These are phyloP conservation scores for Globisporangium acanthophoron DNA, from an alignment of 352 stramenopile genomes.

Conservation along the genomic window DNA sequence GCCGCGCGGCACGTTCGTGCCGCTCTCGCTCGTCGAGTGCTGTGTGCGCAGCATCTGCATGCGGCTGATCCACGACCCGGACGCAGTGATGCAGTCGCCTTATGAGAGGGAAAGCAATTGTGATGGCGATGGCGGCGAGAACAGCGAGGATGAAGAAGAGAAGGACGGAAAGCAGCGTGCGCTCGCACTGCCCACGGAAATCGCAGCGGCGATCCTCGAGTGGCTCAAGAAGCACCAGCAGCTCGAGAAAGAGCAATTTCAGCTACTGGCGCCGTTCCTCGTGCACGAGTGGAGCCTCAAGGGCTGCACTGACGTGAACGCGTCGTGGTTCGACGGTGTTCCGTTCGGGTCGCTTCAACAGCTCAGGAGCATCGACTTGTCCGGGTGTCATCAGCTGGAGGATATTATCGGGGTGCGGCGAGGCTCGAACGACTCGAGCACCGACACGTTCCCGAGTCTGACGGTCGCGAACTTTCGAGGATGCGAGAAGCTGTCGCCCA, in stretches of 20 bases:
- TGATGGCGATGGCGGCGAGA: background rate
- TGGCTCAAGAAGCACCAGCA: conserved; percentile 54
- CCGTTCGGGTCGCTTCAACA: conserved; percentile 32
- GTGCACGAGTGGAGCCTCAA: conserved; percentile 54
- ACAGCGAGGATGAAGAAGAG: background rate
- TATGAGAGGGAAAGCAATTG: background rate
- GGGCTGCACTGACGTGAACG: conserved; percentile 39
- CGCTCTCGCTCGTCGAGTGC: conserved; percentile 50
- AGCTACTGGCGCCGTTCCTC: conserved; percentile 39
- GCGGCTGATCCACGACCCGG: conserved; percentile 31
- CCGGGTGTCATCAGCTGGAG: conserved; percentile 44
- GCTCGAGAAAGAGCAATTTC: conserved; percentile 54
- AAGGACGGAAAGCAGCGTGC: conserved; percentile 1
- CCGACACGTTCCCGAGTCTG: conserved; percentile 50
- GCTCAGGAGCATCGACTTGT: conserved; percentile 53
- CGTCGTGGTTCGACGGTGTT: conserved; percentile 65
- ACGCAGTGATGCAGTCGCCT: conserved; percentile 7
- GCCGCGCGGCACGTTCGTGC: conserved; percentile 25
- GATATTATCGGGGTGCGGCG: conserved; percentile 39
- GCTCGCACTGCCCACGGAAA: conserved; percentile 27
- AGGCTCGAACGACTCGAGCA: conserved; percentile 17
- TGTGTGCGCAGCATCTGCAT: conserved; percentile 49
- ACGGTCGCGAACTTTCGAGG: conserved; percentile 42
- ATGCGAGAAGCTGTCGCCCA: conserved; percentile 36
- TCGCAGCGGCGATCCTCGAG: conserved; percentile 37